Conservation (phyloP, 768 basidiomycete species). For the Phlebiopsis gigantea region DNA sequence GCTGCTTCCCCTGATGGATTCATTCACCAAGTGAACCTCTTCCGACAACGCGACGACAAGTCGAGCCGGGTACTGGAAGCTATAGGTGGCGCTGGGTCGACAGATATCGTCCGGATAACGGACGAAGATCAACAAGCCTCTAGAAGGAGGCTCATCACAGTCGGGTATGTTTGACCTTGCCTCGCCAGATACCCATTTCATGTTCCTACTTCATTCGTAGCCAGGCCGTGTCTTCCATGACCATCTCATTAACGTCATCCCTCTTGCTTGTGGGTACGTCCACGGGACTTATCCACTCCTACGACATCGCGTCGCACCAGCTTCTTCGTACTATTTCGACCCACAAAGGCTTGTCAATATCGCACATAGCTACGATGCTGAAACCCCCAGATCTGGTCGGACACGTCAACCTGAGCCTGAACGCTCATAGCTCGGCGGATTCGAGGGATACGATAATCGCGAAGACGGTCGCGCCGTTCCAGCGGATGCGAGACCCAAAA, state of each 20-base stretch:
- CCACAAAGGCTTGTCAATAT: slow-evolving; percentile 64
- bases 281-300: slow-evolving; percentile 67
- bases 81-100: slow-evolving; percentile 66
- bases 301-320: slow-evolving; percentile 90
- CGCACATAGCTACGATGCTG: slow-evolving; percentile 71
- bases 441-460: slow-evolving; percentile 58
- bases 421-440: slow-evolving; percentile 27
- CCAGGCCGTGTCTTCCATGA: slow-evolving; percentile 64
- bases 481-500: slow-evolving; percentile 65
- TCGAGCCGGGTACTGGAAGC: slow-evolving; percentile 53
- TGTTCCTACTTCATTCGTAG: slow-evolving; percentile 31
- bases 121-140: slow-evolving; percentile 41
- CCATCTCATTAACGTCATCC: slow-evolving; percentile 73
- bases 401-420: slow-evolving; percentile 57
- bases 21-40: slow-evolving; percentile 77
- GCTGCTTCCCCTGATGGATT: slow-evolving; percentile 73
- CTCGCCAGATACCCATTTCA: not conserved
- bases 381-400: slow-evolving; percentile 86
- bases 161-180: slow-evolving; percentile 45
- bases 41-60: slow-evolving; percentile 54
- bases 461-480: slow-evolving; percentile 63
- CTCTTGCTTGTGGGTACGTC: slow-evolving; percentile 80
- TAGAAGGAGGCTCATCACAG: slow-evolving; percentile 60
- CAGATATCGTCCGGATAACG: slow-evolving; percentile 66
- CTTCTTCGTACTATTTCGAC: slow-evolving; percentile 75